Evolutionary conservation across 495 filamentous ascomycete species (phyloP).

Genomic region (Xylaria cubensis): DNA sequence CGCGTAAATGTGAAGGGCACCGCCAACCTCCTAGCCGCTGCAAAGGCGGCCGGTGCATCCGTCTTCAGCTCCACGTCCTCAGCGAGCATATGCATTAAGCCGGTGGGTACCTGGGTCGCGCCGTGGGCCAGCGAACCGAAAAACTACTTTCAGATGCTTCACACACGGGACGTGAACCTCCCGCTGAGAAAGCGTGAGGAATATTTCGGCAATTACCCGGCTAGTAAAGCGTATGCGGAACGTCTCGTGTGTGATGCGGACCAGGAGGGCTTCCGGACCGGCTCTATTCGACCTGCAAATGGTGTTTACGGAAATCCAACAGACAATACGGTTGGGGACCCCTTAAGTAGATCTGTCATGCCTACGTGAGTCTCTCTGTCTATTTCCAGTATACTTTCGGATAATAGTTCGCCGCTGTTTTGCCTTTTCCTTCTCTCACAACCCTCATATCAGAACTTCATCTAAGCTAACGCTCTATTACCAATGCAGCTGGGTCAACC

Average conservation of each 20-base stretch:
- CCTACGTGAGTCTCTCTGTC: conserved; percentile 51
- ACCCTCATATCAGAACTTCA: neutral
- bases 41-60: conserved; percentile 55
- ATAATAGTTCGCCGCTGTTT: no score
- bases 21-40: conserved; percentile 60
- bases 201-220: conserved; percentile 65
- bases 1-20: conserved; percentile 66
- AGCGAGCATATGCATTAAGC: conserved; percentile 57
- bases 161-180: conserved; percentile 49
- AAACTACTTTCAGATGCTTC: conserved; percentile 55
- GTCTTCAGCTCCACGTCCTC: conserved; percentile 67
- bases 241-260: conserved; percentile 57
- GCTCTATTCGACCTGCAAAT: conserved; percentile 64
- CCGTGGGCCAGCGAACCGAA: conserved; percentile 54
- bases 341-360: conserved; percentile 40
- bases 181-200: conserved; percentile 53
- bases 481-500: conserved; percentile 47
- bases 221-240: conserved; percentile 61
- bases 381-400: neutral
- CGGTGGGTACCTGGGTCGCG: conserved; percentile 54
- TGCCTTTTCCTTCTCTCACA: neutral
- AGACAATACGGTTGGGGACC: conserved; percentile 57
- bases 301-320: conserved; percentile 65
- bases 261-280: conserved; percentile 54
- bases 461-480: neutral